These are phyloP conservation scores for Letharia lupina DNA, from an alignment of 495 filamentous ascomycete genomes.

Conservation along the genomic window DNA sequence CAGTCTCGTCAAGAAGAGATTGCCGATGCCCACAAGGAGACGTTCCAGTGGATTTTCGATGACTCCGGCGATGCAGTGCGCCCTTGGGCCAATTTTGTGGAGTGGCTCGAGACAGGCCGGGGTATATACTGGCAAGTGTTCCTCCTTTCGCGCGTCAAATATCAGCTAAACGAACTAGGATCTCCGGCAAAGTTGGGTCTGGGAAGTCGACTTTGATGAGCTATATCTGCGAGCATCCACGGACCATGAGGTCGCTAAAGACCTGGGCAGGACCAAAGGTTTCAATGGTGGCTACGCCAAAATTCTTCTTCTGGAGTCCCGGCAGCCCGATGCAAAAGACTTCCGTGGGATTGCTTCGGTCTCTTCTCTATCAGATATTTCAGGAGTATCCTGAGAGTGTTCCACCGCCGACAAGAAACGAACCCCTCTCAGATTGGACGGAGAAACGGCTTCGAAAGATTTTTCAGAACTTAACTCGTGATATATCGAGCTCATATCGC, in stretches of 20 bases:
- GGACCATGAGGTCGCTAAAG: background rate
- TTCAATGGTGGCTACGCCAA: slow-evolving; percentile 25
- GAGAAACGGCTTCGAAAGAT: background rate
- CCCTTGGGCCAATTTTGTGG: slow-evolving; percentile 19
- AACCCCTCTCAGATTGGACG: slow-evolving; percentile 9
- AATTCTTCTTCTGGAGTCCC: slow-evolving; percentile 42
- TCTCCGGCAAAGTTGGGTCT: slow-evolving; percentile 33
- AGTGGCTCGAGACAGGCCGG: slow-evolving; percentile 29
- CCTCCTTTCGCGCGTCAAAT: background rate
- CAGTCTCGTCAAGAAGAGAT: slow-evolving; percentile 13
- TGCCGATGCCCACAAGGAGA: slow-evolving; percentile 11
- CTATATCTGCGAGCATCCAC: slow-evolving; percentile 23
- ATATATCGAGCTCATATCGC: background rate
- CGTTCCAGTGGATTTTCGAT: slow-evolving; percentile 21
- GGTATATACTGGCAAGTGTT: slow-evolving; percentile 28
- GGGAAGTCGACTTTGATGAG: slow-evolving; percentile 43
- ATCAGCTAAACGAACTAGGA: background rate
- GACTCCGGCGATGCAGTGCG: background rate
- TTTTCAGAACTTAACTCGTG: background rate
- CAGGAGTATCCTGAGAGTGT: slow-evolving; percentile 7
- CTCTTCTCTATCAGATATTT: slow-evolving; percentile 36
- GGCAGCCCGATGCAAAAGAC: slow-evolving; percentile 35
- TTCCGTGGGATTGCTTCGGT: slow-evolving; percentile 35
- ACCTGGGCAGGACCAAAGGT: slow-evolving; percentile 25
- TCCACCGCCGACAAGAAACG: background rate